A percentile compares a stretch with the other conserved stretches of the same genome.
Conservation (phyloP, 768 basidiomycete species). For the Collybia mongolica region DNA sequence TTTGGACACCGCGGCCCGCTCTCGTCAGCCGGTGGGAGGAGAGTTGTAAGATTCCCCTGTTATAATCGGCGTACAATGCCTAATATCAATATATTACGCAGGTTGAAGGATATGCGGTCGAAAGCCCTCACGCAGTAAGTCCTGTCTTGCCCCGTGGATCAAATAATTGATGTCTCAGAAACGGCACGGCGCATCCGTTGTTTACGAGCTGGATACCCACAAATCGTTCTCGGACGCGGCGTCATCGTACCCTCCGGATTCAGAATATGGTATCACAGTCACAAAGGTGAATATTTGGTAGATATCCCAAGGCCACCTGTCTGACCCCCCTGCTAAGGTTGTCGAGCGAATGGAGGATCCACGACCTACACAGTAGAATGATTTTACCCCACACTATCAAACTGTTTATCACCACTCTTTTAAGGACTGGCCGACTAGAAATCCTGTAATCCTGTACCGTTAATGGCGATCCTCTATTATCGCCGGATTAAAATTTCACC, state of each 20-base stretch:
- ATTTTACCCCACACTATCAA: background rate
- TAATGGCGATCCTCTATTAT: too few species aligned
- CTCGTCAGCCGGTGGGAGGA: constrained; percentile 16
- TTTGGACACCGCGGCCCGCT: constrained; percentile 17
- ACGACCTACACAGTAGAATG: constrained; percentile 2
- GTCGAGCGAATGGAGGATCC: constrained; percentile 6
- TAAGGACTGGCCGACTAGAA: background rate
- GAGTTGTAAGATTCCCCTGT: constrained; percentile 10
- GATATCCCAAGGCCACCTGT: background rate
- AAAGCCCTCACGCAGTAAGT: background rate
- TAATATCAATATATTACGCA: background rate
- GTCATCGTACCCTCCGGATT: constrained; percentile 1
- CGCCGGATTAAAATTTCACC: too few species aligned
- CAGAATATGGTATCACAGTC: constrained; percentile 10
- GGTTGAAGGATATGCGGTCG: background rate
- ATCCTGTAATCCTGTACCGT: background rate
- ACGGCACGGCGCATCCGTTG: too few species aligned
- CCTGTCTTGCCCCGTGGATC: background rate
- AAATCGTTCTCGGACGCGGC: constrained; percentile 3
- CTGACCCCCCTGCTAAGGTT: constrained; percentile 3
- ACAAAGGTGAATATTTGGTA: constrained; percentile 1
- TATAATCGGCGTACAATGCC: background rate
- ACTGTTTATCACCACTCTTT: background rate
- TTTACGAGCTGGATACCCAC: constrained; percentile 6
- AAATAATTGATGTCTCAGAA: background rate